A percentile compares a stretch with the other conserved stretches of the same genome.
phyloP scores from a whole-genome alignment of 1,139 yeast genomes.

The Candida gigantensis region DNA sequence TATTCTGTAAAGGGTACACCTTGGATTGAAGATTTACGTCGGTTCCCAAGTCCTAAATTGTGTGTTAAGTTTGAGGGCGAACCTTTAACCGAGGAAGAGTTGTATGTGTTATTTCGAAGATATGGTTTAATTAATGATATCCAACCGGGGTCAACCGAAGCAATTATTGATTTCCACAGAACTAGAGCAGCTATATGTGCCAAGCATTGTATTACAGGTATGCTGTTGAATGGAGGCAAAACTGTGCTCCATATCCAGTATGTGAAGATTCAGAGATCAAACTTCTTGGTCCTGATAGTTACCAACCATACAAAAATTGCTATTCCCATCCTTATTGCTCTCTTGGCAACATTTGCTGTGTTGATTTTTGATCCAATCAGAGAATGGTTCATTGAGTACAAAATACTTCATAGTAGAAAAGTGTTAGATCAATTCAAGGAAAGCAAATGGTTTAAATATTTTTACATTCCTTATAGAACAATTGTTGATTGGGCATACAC shows the following conservation, averaged over 20 bases:
- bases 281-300: conserved; percentile 55
- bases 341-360: conserved; percentile 74
- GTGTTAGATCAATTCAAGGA: conserved; percentile 34
- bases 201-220: conserved; percentile 87
- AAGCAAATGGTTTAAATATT: conserved; percentile 27
- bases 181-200: conserved; percentile 80
- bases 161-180: conserved; percentile 53
- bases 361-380: conserved; percentile 90
- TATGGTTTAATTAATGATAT: conserved; percentile 85
- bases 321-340: conserved; percentile 53
- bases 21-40: conserved; percentile 90
- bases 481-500: conserved; percentile 27
- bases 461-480: conserved; percentile 29
- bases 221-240: conserved; percentile 48
- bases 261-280: conserved; percentile 54
- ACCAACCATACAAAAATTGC: conserved; percentile 82
- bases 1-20: conserved; percentile 88
- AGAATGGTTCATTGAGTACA: conserved; percentile 73
- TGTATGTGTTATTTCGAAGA: conserved; percentile 79
- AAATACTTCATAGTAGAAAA: conserved; percentile 52
- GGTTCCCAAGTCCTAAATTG: conserved; percentile 67
- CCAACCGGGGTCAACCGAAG: conserved; percentile 24
- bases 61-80: conserved; percentile 74
- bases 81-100: conserved; percentile 76
- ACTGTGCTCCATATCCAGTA: conserved; percentile 76